Evolutionary conservation across 75 land plant species (phyloP), one percentile per base, ranked within the genome.

Genomic region (Picea sitchensis): DNA sequence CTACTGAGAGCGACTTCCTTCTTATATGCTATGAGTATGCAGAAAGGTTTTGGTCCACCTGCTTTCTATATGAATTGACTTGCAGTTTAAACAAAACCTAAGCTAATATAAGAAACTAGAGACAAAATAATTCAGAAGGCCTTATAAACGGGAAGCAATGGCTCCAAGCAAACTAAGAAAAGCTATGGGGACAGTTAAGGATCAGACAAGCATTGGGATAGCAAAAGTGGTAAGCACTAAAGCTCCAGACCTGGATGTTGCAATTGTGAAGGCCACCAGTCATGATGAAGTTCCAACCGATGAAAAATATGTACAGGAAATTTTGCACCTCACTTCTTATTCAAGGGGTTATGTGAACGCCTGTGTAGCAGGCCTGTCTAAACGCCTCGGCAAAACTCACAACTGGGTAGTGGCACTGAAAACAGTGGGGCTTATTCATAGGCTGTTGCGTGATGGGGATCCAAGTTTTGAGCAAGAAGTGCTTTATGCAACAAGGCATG

Each of bases 321-420:
- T 87, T 67, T 57, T 87, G 67, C 80, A 82, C 61, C 84, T 86
- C 18, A 86, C 88, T 56, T 77, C 83, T n/a, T 85, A 81, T 81
- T 86, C 88, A n/a, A 82, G 88, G n/a, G 88, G 88, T 7, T 87
- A 87, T 38, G 84, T 86, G 63, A 87, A 82, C 41, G 88, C 88
- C 5, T 95, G 97, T 60, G 88, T 95, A 31, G 65, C 86, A 59
- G 77, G 87, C 30, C 72, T 95, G 18, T 85, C 98, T 11, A 84
- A 82, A 76, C 82, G 96, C 51, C 80, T 95, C 21, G 78, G 86
- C 74, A 95, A 95, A 87, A 95, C 98, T 1, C 87, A 86, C 23
- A 92, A 95, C 64, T 95, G 98, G 98, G 78, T 91, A 47, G 98
- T 95, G 63, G 98, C 98, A 6, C 75, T 95, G 58, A 95, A 95